Base-by-base conservation (phyloP, 768 basidiomycete species). In the Boletellus emodensis region DNA sequence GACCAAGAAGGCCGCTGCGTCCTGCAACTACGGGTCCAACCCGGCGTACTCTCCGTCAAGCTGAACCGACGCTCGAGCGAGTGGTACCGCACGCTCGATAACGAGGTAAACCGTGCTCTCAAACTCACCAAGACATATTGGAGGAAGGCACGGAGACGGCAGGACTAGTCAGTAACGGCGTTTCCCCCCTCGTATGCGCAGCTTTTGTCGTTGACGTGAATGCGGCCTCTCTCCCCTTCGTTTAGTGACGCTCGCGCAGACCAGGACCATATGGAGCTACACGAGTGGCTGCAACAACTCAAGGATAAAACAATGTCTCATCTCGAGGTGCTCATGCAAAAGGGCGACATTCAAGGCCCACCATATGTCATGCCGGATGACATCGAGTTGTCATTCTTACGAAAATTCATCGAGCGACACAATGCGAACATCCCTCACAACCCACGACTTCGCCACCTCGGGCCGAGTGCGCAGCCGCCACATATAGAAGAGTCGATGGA, bases 271-370 rank as follows among this genome's bases (percentile, higher is more conserved):
- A 90, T 90, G 87, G 88, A 90, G 63, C 71, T 90, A 18, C 88
- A 90, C 60, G 88, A 90, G 63, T 90, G 88, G 88, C 71, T 90
- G 2, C 88, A 90, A 59, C 88, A 90, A 65, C 74, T 90, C 59
- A 90, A 90, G 67, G 88, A 90, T 69, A 90, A 89, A 68, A 88
- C 85, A 45, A 90, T 90, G 88, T 86, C 87, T 41, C 87, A 90
- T 69, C 76, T 90, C 40, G 88, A 90, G 66, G 76, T 90, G 3
- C 81, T 90, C 58, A 90, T 90, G 85, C 88, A 90, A 64, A 89
- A 90, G 62, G 86, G 87, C 61, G 88, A 90, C 55, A 90, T 90
- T 28, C 85, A 83, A 61, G 87, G 88, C 15, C 88, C 88, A 3
- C 87, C 88, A 20, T 90, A 90, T 66, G 60, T 77, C 52, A 90